Conservation (phyloP, 257 asterid species). For the Lantana camara region DNA sequence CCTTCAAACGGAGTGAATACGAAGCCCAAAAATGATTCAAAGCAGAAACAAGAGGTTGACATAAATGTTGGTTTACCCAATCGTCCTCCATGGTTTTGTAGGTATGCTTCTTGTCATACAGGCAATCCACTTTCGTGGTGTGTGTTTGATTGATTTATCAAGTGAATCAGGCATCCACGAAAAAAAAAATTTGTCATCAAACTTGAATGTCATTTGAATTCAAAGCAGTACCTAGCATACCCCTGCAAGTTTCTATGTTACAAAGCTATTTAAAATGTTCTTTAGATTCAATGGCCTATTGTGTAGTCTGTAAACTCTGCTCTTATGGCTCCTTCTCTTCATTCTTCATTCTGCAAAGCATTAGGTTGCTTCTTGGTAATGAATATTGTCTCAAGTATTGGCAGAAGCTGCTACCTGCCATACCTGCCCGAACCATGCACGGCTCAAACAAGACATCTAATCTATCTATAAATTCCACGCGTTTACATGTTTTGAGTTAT, state of each 20-base stretch:
- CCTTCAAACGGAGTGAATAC: constrained; percentile 49
- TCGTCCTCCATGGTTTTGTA: constrained; percentile 94
- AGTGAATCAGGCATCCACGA: background rate
- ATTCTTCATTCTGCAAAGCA: background rate
- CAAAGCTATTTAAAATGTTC: background rate
- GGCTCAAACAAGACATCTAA: background rate
- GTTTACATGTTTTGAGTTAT: background rate
- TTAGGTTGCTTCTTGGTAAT: background rate
- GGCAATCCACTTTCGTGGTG: background rate
- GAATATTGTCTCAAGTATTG: background rate
- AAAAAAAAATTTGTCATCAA: background rate
- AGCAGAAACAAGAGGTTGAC: constrained; percentile 80
- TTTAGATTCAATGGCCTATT: background rate
- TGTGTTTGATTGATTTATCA: constrained; percentile 22
- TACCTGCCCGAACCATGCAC: background rate
- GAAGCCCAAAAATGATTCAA: constrained; percentile 53
- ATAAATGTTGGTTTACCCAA: constrained; percentile 80
- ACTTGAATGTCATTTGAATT: background rate
- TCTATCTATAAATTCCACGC: background rate
- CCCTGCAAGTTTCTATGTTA: background rate
- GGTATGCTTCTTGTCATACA: constrained; percentile 45
- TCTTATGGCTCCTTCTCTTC: no score
- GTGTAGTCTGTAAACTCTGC: background rate
- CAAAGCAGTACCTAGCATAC: background rate
- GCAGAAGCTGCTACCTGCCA: background rate